Evolutionary conservation across 2,329 filamentous ascomycete species (phyloP).

Genomic region (Colletotrichum tamarilloi): DNA sequence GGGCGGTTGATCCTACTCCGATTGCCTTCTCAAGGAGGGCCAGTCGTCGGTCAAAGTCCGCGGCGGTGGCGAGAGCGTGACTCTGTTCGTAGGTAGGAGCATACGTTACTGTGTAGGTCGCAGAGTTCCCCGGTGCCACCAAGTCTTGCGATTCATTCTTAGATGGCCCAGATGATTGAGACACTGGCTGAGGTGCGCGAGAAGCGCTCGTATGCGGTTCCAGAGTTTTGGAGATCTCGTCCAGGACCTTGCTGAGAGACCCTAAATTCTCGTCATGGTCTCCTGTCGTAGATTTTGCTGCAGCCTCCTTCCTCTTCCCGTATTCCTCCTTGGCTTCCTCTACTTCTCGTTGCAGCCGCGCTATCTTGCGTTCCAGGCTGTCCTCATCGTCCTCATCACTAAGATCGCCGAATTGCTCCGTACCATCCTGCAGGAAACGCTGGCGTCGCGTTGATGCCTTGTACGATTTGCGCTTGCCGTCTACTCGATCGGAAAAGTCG

Average conservation of each 20-base stretch:
- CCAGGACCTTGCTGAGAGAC: constrained; percentile 78
- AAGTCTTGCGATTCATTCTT: constrained; percentile 38
- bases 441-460: constrained; percentile 76
- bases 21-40: constrained; percentile 82
- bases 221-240: constrained; percentile 65
- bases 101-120: constrained; percentile 73
- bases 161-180: constrained; percentile 33
- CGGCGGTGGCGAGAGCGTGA: constrained; percentile 81
- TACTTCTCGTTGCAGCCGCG: constrained; percentile 84
- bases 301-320: constrained; percentile 62
- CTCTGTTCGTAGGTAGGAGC: constrained; percentile 73
- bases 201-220: constrained; percentile 40
- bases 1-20: constrained; percentile 77
- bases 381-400: constrained; percentile 80
- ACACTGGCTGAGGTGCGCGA: neutral
- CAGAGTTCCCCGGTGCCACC: constrained; percentile 18
- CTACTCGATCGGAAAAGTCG: constrained; percentile 91
- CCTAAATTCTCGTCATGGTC: constrained; percentile 68
- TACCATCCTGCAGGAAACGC: constrained; percentile 71
- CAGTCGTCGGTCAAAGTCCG: constrained; percentile 88
- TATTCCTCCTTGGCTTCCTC: constrained; percentile 77
- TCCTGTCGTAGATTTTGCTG: constrained; percentile 50
- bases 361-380: constrained; percentile 80
- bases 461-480: constrained; percentile 86
- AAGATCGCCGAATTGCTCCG: constrained; percentile 76